A percentile compares a stretch with the other conserved stretches of the same genome.
Conservation (phyloP, 2,329 filamentous ascomycete genomes). For the Harringtonia aguacate region DNA sequence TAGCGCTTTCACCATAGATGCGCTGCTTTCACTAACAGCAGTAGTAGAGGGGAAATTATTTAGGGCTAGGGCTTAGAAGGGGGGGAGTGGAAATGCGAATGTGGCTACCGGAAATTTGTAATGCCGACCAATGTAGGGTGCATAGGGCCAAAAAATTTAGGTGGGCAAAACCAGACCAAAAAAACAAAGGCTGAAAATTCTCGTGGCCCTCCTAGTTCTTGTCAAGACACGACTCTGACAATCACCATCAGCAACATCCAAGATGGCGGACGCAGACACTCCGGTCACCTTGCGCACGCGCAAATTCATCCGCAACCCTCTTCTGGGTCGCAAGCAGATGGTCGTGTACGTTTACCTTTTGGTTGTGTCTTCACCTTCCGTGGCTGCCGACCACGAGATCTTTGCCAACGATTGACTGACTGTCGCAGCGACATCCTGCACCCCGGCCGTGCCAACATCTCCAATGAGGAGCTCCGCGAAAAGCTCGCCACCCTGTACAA, state of each 20-base stretch:
- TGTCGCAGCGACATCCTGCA: constrained; percentile 94
- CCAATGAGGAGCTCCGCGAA: constrained; percentile 94
- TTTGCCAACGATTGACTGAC: neutral
- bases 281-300: constrained; percentile 86
- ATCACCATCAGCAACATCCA: constrained; percentile 25
- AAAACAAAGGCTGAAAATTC: neutral
- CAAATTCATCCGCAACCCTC: constrained; percentile 99
- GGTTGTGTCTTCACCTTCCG: too few species aligned
- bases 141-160: constrained; percentile 1
- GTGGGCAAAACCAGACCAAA: neutral
- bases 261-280: constrained; percentile 77
- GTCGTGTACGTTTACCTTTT: constrained; percentile 71
- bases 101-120: constrained; percentile 3
- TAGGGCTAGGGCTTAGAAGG: constrained; percentile 3
- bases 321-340: constrained; percentile 98
- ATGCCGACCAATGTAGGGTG: neutral
- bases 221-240: constrained; percentile 4
- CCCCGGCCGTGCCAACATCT: constrained; percentile 95
- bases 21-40: too few species aligned
- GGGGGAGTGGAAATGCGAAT: neutral
- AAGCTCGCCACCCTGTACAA: constrained; percentile 97
- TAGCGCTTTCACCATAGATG: too few species aligned
- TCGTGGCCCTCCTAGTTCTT: neutral
- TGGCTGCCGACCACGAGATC: too few species aligned
- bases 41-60: too few species aligned